Base-by-base conservation (phyloP, 306 rosid genomes). In the Vigna hirtella region DNA sequence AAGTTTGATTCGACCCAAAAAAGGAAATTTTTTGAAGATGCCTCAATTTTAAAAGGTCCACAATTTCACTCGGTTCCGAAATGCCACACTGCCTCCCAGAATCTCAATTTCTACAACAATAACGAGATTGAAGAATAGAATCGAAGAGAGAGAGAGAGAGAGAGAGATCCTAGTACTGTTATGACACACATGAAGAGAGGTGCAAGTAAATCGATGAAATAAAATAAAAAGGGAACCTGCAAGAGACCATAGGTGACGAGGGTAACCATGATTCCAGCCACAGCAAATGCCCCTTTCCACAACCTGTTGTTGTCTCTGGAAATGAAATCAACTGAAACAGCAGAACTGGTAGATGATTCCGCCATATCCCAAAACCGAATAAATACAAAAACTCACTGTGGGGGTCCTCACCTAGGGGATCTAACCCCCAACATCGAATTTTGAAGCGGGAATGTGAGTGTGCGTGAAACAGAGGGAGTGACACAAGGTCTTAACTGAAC, bases 211-310 rank as follows among this genome's bases (percentile, higher is more conserved):
- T 42, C n/a, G 47, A 40, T 7, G 18, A 28, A 22, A 10, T 10
- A 64, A 12, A 4, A 3, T 26, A 26, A 12, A 3, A 20, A 2
- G 36, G 6, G 58, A 72, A 95, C 98, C 98, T 95, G 98, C 57
- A 95, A 88, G 78, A 95, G 73, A 50, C 98, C 98, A 74, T 95
- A 95, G 77, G 98, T 89, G 76, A 95, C 98, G 51, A 95, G 98
- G 9, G 98, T 95, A 70, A 86, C 57, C 98, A 95, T 92, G 89
- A 95, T 95, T 48, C 98, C 98, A 3, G 88, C 26, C 36, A 95
- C 93, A 3, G 97, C 93, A 68, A 92, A 92, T 18, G 80, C 38
- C 14, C 88, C 91, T 85, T 92, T 91, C 88, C 86, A 86, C 1
- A 88, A 63, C 85, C 71, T 91, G 76, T 70, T 89, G 76, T 40